A percentile compares a stretch with the other conserved stretches of the same genome.
Conservation (phyloP, 495 filamentous ascomycete genomes). For the Aspergillus ellipticus region DNA sequence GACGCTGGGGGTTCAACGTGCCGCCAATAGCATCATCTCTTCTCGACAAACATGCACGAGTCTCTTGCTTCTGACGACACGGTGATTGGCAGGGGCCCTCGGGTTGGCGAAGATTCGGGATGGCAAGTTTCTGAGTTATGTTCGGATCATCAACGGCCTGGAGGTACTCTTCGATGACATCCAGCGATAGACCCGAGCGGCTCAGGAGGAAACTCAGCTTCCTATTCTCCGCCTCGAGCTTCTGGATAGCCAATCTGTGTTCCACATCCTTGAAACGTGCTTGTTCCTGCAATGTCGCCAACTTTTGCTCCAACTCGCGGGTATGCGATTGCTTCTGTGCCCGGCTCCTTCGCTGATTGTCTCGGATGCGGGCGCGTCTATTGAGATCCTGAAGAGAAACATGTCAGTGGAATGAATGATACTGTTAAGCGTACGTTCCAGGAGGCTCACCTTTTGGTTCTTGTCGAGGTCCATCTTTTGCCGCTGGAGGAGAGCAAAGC, state of each 20-base stretch:
- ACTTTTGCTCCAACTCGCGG: slow-evolving; percentile 61
- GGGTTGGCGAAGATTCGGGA: slow-evolving; percentile 28
- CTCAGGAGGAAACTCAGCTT: slow-evolving; percentile 27
- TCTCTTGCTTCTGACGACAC: neutral
- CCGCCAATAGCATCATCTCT: neutral
- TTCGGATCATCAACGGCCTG: slow-evolving; percentile 16
- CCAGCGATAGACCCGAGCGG: slow-evolving; percentile 23
- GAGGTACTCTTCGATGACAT: slow-evolving; percentile 31
- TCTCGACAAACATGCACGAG: neutral
- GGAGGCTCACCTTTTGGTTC: neutral
- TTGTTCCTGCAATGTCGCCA: slow-evolving; percentile 54
- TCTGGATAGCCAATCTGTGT: slow-evolving; percentile 34
- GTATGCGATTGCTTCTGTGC: slow-evolving; percentile 74
- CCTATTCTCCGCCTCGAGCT: slow-evolving; percentile 36
- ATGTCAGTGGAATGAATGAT: neutral
- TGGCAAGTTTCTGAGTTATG: slow-evolving; percentile 34
- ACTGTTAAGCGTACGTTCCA: neutral
- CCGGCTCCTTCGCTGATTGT: slow-evolving; percentile 78
- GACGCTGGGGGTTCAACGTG: too few species aligned
- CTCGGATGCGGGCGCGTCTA: slow-evolving; percentile 52
- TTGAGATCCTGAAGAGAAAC: slow-evolving; percentile 23
- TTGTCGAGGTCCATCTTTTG: neutral
- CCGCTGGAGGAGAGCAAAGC: neutral
- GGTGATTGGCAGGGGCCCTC: neutral
- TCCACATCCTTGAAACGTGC: slow-evolving; percentile 34